phyloP scores from a whole-genome alignment of 2,329 filamentous ascomycete species.

The Alternaria longipes region DNA sequence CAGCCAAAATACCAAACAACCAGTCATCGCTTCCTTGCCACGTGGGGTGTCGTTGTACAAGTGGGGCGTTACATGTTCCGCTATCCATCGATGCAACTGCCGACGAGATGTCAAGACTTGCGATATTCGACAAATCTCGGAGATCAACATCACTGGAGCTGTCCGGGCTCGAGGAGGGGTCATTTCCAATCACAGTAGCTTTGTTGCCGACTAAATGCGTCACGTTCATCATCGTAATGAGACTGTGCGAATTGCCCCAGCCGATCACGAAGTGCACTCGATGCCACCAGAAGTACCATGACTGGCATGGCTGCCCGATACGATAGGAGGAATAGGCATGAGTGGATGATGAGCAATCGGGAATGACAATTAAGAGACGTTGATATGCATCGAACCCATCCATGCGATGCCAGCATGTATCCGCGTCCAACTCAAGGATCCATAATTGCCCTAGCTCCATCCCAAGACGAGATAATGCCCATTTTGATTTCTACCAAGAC shows the following conservation, averaged over 20 bases:
- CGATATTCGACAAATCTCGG: constrained; percentile 10
- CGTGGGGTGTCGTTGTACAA: background rate
- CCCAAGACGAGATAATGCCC: background rate
- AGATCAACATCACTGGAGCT: background rate
- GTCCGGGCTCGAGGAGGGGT: background rate
- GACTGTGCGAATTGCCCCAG: background rate
- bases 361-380: background rate
- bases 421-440: background rate
- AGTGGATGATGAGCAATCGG: background rate
- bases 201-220: background rate
- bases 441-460: background rate
- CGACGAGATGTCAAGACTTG: constrained; percentile 18
- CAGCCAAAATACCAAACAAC: background rate
- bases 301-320: background rate
- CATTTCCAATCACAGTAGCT: background rate
- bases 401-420: constrained; percentile 1
- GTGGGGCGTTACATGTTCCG: constrained; percentile 13
- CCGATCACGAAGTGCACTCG: background rate
- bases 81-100: constrained; percentile 12
- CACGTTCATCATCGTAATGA: background rate
- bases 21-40: background rate
- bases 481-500: constrained; percentile 1
- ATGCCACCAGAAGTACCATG: background rate
- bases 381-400: background rate
- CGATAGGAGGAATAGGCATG: background rate